Conservation (phyloP, 2,329 filamentous ascomycete genomes). For the Talaromyces sp. region DNA sequence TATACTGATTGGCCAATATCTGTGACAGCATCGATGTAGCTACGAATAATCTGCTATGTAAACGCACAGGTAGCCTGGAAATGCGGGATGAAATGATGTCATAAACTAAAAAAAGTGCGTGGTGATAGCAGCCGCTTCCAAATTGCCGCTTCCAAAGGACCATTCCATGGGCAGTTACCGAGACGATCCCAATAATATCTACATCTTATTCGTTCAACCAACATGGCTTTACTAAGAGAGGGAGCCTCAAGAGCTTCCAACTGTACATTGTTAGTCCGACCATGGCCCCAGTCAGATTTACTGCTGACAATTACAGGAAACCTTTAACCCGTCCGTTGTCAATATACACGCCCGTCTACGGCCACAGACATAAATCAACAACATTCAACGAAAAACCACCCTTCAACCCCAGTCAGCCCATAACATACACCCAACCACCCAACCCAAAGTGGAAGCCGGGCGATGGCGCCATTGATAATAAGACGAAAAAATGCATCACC, state of each 20-base stretch:
- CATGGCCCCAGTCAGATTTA: too few relatives aligned
- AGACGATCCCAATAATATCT: not conserved
- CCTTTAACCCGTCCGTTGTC: not conserved
- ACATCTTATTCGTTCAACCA: not conserved
- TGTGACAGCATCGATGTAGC: too few relatives aligned
- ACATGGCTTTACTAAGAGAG: not conserved
- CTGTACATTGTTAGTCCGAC: not conserved
- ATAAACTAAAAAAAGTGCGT: not conserved
- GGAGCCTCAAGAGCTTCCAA: not conserved
- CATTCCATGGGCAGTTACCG: not conserved
- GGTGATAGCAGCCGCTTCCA: too few relatives aligned
- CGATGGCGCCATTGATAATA: conserved; percentile 29
- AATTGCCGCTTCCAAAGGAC: too few relatives aligned
- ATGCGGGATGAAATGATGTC: not conserved
- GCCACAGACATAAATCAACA: not conserved
- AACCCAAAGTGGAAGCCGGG: conserved; percentile 43
- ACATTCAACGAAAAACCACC: conserved; percentile 15
- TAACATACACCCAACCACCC: conserved; percentile 40
- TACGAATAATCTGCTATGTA: too few relatives aligned
- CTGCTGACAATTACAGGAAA: not conserved
- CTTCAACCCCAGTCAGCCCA: conserved; percentile 33
- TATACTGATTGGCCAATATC: too few relatives aligned
- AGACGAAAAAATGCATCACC: conserved; percentile 58
- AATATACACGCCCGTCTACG: not conserved
- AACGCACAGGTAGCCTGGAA: not conserved